phyloP scores from a whole-genome alignment of 345 rosid species.

The Lepidium sativum region DNA sequence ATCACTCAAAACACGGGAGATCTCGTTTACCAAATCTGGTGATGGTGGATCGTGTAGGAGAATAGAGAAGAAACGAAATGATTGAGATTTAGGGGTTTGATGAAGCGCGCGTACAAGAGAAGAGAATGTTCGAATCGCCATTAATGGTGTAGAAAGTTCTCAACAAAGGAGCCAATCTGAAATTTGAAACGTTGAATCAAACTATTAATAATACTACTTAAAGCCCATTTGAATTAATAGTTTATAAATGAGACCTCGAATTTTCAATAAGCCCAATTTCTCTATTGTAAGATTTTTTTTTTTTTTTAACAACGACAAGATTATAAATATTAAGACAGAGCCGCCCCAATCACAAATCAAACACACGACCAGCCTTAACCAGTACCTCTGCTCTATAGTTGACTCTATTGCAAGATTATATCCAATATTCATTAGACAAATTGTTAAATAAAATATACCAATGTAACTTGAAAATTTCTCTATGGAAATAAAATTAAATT shows the following conservation, averaged over 20 bases:
- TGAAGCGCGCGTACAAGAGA: conserved; percentile 19
- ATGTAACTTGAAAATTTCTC: too few species aligned
- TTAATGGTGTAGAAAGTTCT: not conserved
- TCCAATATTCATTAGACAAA: too few species aligned
- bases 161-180: not conserved
- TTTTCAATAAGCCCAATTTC: not conserved
- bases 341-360: too few species aligned
- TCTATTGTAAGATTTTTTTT: not conserved
- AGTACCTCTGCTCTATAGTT: too few species aligned
- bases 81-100: conserved; percentile 7
- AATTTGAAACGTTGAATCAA: not conserved
- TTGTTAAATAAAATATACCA: too few species aligned
- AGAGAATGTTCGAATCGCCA: conserved; percentile 33
- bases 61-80: conserved; percentile 16
- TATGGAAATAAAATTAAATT: too few species aligned
- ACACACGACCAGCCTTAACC: too few species aligned
- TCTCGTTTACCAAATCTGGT: conserved; percentile 48
- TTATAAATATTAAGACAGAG: too few species aligned
- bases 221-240: not conserved
- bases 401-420: too few species aligned
- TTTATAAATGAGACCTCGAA: not conserved
- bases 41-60: conserved; percentile 19
- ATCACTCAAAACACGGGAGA: conserved; percentile 73
- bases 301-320: too few species aligned
- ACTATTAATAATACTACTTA: not conserved